Conservation (phyloP, 2,329 filamentous ascomycete genomes). For the Thelonectria olida region DNA sequence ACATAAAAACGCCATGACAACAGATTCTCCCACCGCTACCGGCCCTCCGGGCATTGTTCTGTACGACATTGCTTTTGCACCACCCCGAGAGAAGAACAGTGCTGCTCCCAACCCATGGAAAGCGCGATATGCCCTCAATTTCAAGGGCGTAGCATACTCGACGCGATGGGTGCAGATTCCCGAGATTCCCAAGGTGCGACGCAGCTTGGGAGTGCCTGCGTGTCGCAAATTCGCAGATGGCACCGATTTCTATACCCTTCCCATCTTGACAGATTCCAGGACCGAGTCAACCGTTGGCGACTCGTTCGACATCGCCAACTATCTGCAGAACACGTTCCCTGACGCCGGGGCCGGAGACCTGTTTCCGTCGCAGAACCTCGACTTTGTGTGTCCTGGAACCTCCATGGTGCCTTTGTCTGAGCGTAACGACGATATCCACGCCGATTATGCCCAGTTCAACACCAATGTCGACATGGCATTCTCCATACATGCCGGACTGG, state of each 20-base stretch:
- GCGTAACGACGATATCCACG: slow-evolving; percentile 34
- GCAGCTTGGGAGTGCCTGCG: background rate
- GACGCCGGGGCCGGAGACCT: slow-evolving; percentile 54
- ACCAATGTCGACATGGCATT: slow-evolving; percentile 63
- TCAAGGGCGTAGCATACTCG: slow-evolving; percentile 28
- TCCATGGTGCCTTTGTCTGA: slow-evolving; percentile 52
- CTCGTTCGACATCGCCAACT: slow-evolving; percentile 71
- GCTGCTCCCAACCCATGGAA: slow-evolving; percentile 48
- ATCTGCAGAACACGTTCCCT: slow-evolving; percentile 64
- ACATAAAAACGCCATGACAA: no score
- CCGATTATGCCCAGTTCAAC: slow-evolving; percentile 62
- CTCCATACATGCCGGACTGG: slow-evolving; percentile 53
- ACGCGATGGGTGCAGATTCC: background rate
- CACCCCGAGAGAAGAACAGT: no score
- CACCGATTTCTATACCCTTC: slow-evolving; percentile 63
- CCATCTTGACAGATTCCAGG: slow-evolving; percentile 60
- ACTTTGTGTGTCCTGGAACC: slow-evolving; percentile 45
- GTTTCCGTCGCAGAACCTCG: slow-evolving; percentile 55
- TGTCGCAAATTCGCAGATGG: background rate
- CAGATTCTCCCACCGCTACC: no score
- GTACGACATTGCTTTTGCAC: slow-evolving; percentile 54
- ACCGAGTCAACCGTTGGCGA: slow-evolving; percentile 61
- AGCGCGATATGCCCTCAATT: slow-evolving; percentile 51
- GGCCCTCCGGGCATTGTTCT: no score
- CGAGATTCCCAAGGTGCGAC: background rate